phyloP scores from a whole-genome alignment of 1,284 basidiomycete species.

The Ceratobasidium sp. region DNA sequence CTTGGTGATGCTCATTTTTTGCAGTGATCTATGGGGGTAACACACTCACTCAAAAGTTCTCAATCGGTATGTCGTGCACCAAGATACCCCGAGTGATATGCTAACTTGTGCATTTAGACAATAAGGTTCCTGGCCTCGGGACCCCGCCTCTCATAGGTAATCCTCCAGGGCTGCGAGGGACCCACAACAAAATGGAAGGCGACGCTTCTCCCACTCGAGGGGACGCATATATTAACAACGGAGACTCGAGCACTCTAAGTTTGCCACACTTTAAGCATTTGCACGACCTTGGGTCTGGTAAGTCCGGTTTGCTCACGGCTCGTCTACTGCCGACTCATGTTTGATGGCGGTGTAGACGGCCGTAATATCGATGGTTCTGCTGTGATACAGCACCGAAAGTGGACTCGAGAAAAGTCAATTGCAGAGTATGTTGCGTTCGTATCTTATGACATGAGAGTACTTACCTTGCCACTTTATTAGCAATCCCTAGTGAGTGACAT shows the following conservation, averaged over 20 bases:
- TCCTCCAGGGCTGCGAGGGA: conserved; percentile 7
- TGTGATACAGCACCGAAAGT: neutral
- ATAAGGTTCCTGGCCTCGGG: neutral
- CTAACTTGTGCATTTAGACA: neutral
- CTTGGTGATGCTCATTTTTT: neutral
- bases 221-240: conserved; percentile 11
- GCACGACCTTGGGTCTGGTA: conserved; percentile 1
- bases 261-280: neutral
- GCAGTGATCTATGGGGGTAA: neutral
- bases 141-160: neutral
- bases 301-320: neutral
- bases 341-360: neutral
- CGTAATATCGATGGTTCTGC: neutral
- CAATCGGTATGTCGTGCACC: conserved; percentile 12
- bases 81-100: neutral
- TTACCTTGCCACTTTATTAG: neutral
- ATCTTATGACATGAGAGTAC: neutral
- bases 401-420: neutral
- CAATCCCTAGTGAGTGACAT: conserved; percentile 10
- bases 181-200: conserved; percentile 15
- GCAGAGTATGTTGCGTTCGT: neutral
- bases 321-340: neutral
- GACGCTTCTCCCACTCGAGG: neutral
- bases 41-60: neutral
- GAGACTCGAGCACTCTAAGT: neutral